Evolutionary conservation across 1,139 yeast genomes (phyloP).

Genomic region (Geotrichum candidum): DNA sequence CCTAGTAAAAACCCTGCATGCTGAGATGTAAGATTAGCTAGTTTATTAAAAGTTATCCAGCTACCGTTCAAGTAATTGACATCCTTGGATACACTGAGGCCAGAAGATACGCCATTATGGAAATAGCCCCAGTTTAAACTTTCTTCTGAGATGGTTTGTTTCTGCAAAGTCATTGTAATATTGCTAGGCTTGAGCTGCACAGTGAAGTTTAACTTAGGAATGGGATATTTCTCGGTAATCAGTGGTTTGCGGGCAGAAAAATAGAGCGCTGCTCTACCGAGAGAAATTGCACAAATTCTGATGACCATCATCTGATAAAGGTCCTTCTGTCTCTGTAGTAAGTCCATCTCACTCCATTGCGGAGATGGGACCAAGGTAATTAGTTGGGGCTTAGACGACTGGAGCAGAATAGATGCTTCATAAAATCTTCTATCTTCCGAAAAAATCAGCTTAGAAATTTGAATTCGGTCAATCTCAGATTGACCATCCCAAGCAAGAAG

Average conservation of each 20-base stretch:
- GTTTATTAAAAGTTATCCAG: constrained; percentile 87
- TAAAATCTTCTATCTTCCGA: constrained; percentile 72
- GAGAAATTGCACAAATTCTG: constrained; percentile 69
- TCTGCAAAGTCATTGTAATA: constrained; percentile 57
- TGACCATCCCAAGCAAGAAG: constrained; percentile 61
- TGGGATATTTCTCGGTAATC: constrained; percentile 77
- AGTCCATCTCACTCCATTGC: constrained; percentile 50
- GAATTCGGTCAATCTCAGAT: constrained; percentile 58
- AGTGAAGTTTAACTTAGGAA: constrained; percentile 68
- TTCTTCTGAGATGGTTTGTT: constrained; percentile 47
- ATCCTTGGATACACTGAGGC: constrained; percentile 64
- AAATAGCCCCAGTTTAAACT: constrained; percentile 78
- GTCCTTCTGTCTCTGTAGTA: constrained; percentile 53
- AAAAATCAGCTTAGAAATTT: constrained; percentile 66
- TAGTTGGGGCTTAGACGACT: constrained; percentile 58
- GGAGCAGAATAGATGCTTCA: constrained; percentile 66
- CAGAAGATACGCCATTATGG: constrained; percentile 89
- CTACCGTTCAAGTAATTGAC: constrained; percentile 77
- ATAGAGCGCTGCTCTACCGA: constrained; percentile 71
- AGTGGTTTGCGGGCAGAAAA: constrained; percentile 70
- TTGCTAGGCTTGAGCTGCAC: constrained; percentile 62
- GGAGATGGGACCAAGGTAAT: constrained; percentile 39
- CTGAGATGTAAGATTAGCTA: constrained; percentile 62
- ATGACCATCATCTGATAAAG: constrained; percentile 59
- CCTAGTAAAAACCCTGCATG: constrained; percentile 96